phyloP scores from a whole-genome alignment of 1,284 basidiomycete species.

The Cutaneotrichosporon daszewskae region DNA sequence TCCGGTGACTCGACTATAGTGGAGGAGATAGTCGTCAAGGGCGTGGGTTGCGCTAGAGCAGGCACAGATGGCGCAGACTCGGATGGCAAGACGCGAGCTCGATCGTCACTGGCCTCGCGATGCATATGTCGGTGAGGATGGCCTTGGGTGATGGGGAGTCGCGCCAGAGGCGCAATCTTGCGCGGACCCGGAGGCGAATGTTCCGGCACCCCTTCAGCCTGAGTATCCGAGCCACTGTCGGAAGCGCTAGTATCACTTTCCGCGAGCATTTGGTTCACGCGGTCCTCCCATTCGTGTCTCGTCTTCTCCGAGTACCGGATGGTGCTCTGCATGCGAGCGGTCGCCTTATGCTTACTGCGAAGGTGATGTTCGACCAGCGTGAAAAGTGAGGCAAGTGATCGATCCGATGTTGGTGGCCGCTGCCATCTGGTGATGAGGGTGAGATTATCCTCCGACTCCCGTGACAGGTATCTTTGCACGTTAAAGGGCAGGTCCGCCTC shows the following conservation, averaged over 20 bases:
- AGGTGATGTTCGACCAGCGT: conserved; percentile 83
- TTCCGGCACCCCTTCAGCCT: neutral
- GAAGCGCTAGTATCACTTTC: conserved; percentile 51
- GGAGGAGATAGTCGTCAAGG: too few relatives aligned
- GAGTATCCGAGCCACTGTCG: conserved; percentile 33
- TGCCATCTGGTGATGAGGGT: conserved; percentile 75
- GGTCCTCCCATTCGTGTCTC: conserved; percentile 93
- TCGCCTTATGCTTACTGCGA: conserved; percentile 87
- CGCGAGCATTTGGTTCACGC: conserved; percentile 62
- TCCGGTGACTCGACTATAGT: too few relatives aligned
- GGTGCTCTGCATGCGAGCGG: conserved; percentile 95
- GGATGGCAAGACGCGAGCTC: too few relatives aligned
- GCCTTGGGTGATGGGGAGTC: conserved; percentile 40
- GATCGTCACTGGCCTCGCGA: too few relatives aligned
- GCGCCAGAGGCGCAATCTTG: conserved; percentile 41
- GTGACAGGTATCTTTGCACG: conserved; percentile 81
- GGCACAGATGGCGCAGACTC: too few relatives aligned
- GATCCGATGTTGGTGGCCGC: conserved; percentile 76
- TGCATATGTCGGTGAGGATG: conserved; percentile 29
- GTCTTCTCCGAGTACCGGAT: conserved; percentile 97
- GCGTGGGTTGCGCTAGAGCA: too few relatives aligned
- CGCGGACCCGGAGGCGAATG: conserved; percentile 24
- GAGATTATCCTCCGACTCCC: conserved; percentile 75
- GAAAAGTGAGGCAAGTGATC: conserved; percentile 71
- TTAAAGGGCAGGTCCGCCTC: conserved; percentile 86